Conservation (phyloP, 2,329 filamentous ascomycete genomes). For the Pseudogymnoascus sp. region DNA sequence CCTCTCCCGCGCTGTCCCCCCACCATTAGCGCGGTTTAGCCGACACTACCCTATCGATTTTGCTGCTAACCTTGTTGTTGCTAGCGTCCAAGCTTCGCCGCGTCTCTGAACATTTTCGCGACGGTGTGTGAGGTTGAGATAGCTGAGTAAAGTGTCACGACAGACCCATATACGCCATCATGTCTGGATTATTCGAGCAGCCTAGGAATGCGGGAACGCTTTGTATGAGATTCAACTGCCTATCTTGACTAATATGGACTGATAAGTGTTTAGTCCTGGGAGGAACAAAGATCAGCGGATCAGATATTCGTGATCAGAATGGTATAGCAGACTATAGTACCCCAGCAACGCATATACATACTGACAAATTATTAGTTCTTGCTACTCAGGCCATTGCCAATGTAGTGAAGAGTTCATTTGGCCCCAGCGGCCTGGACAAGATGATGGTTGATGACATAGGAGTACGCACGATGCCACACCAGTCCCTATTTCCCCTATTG, state of each 20-base stretch:
- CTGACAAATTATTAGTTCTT: conserved; percentile 50
- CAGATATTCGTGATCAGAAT: conserved; percentile 96
- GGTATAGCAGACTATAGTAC: conserved; percentile 41
- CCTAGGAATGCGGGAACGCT: conserved; percentile 85
- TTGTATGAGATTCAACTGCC: conserved; percentile 43
- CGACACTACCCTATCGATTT: neutral
- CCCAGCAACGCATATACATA: conserved; percentile 8
- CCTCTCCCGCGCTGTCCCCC: conserved; percentile 5
- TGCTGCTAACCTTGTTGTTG: neutral
- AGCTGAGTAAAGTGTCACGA: conserved; percentile 14
- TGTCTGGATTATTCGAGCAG: conserved; percentile 96
- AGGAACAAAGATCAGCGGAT: conserved; percentile 92
- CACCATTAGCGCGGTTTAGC: conserved; percentile 9
- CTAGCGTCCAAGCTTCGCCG: conserved; percentile 14
- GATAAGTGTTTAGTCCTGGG: conserved; percentile 59
- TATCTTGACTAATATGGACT: conserved; percentile 25
- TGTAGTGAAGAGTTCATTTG: conserved; percentile 98
- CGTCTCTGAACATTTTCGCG: conserved; percentile 14
- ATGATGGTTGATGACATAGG: conserved; percentile 99
- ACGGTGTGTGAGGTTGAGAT: conserved; percentile 11
- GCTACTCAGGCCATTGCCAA: conserved; percentile 97
- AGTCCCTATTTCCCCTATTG: conserved; percentile 14
- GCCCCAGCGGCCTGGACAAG: conserved; percentile 93
- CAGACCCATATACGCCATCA: conserved; percentile 32
- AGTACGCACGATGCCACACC: conserved; percentile 40